Evolutionary conservation across 2,329 filamentous ascomycete species (phyloP), one percentile per base, ranked within the genome.

Genomic region (Neocucurbitaria cava): DNA sequence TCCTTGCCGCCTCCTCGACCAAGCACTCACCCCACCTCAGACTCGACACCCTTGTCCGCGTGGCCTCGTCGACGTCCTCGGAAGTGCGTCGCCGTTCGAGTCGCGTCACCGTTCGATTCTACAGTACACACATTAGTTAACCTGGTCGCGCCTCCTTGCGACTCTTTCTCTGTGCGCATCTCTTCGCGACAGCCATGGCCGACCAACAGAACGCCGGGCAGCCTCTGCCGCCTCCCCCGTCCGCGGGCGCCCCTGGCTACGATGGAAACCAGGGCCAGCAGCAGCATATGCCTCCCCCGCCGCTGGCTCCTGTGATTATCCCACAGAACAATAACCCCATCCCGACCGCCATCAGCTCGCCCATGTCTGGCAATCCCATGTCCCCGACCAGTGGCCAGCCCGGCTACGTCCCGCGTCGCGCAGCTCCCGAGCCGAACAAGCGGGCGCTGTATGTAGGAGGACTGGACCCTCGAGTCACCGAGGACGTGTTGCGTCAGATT

Each of bases 361-460:
- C 92, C 42, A 87, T 92, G 85, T 90, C 89, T 43, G 87, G 87
- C 68, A 83, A 82, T 54, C 86, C 96, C 74, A 88, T 95, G 84
- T 97, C 95, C 49, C 93, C 95, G 10, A 89, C 88, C 71, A 92
- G 89, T 69, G 88, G 88, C 57, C 90, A 88, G 58, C 63, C 71
- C 26, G 89, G 89, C 60, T 95, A 91, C 73, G 87, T 90, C 49
- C 64, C 72, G 40, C 90, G 95, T 69, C 92, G 95, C 74, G 90
- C 93, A 57, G 95, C 95, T 47, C 95, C 95, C 51, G 95, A 99
- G 82, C 95, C 95, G 61, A 99, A 99, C 83, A 99, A 99, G 86
- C 87, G 95, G 73, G 95, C 95, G 53, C 82, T 99, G 59, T 99
- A 99, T 72, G 91, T 99, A 54, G 95, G 95, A 61, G 95, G 95